Evolutionary conservation across 345 rosid genomes (phyloP), one percentile per base, ranked within the genome.

Genomic region (Ceriops zippeliana): DNA sequence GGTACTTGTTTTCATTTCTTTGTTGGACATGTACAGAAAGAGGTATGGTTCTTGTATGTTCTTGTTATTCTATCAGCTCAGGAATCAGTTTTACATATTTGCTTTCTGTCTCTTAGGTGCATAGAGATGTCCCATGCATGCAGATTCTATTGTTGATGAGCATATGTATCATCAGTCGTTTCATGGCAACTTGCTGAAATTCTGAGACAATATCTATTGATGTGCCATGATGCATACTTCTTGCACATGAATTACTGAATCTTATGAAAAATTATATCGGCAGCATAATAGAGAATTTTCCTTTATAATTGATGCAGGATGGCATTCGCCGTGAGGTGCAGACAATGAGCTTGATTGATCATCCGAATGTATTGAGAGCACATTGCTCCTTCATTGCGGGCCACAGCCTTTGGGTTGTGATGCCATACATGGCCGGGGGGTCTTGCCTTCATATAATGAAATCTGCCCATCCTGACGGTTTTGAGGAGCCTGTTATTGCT

Each of bases 361-460:
- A 95, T 84, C 87, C 97, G 22, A 95, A 91, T 81, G 62, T 91
- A 64, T 80, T 95, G 69, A 84, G 81, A 74, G 92, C 99, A 32
- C 87, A 89, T 81, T 91, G 99, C 80, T 95, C 99, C 66, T 95
- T 95, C 74, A 87, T 93, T 34, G 11, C 93, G 46, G 90, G 87
- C 63, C 88, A 87, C 47, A 76, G 76, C 78, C 99, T 95, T 70
- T 95, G 99, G 99, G 93, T 90, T 78, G 99, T 95, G 80, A 95
- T 95, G 99, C 97, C 99, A 5, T 95, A 88, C 87, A 95, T 95
- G 99, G 89, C 90, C 63, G 96, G 96, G 59, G 99, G 99, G 63
- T 95, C 99, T 58, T 95, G 97, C 85, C 86, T 95, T 73, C 99
- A 91, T 79, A 87, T 91, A 66, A 95, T 95, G 84, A 89, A 93